Percentiles rank a stretch among this genome's conserved stretches.
Evolutionary conservation across 768 basidiomycete species (phyloP).

Genomic region (Mycena pura): DNA sequence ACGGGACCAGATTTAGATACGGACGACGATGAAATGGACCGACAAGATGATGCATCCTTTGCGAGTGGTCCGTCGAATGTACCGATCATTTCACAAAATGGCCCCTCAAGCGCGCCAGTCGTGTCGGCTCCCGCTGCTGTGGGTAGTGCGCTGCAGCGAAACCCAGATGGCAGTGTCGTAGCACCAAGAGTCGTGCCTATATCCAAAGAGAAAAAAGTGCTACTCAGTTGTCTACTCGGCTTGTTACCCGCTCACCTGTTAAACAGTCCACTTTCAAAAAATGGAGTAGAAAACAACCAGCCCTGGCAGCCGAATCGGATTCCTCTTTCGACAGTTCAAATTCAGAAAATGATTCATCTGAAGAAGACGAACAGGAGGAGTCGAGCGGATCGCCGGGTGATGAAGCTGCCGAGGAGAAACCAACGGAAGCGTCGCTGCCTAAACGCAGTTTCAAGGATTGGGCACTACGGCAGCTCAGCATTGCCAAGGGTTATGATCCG

Average conservation of each 20-base stretch:
- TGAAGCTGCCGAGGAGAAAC: slow-evolving; percentile 30
- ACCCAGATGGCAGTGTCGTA: slow-evolving; percentile 65
- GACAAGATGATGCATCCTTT: slow-evolving; percentile 7
- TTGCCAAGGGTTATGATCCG: slow-evolving; percentile 46
- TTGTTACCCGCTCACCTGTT: slow-evolving; percentile 8
- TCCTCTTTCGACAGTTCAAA: slow-evolving; percentile 82
- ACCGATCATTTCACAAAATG: not conserved
- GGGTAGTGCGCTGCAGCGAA: slow-evolving; percentile 71
- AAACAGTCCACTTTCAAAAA: slow-evolving; percentile 49
- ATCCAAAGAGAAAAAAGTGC: slow-evolving; percentile 52
- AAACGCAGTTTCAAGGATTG: slow-evolving; percentile 83
- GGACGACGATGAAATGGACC: slow-evolving; percentile 24
- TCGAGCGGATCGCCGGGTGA: slow-evolving; percentile 30
- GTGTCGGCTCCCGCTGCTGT: slow-evolving; percentile 39
- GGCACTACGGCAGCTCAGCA: slow-evolving; percentile 80
- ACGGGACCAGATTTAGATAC: slow-evolving; percentile 39
- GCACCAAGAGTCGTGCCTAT: slow-evolving; percentile 58
- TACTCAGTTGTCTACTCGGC: slow-evolving; percentile 10
- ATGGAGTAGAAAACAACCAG: slow-evolving; percentile 49
- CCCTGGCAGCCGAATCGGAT: slow-evolving; percentile 48
- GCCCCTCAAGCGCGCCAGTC: not conserved
- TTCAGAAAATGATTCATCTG: slow-evolving; percentile 63
- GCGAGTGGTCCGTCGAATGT: slow-evolving; percentile 12
- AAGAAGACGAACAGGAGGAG: slow-evolving; percentile 31
- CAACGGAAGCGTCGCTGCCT: slow-evolving; percentile 25